These are phyloP conservation scores for Monilinia laxa DNA, from an alignment of 2,329 filamentous ascomycete genomes.

Conservation along the genomic window DNA sequence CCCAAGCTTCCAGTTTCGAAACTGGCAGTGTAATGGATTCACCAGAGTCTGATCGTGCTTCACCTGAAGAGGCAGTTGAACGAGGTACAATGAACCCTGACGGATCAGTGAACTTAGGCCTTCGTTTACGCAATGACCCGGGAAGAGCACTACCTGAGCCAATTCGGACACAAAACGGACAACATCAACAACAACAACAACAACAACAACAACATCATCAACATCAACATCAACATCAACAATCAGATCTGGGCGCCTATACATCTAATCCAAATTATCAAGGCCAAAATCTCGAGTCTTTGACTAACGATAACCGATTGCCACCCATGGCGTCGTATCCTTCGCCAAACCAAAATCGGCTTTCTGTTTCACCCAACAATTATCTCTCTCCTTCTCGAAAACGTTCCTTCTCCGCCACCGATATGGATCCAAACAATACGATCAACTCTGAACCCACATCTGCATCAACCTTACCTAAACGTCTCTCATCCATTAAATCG, in stretches of 20 bases:
- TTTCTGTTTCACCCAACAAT: constrained; percentile 60
- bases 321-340: constrained; percentile 47
- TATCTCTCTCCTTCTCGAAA: constrained; percentile 62
- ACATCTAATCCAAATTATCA: constrained; percentile 40
- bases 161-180: constrained; percentile 32
- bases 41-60: constrained; percentile 40
- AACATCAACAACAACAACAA: constrained; percentile 31
- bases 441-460: constrained; percentile 23
- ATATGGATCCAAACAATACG: constrained; percentile 47
- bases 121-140: constrained; percentile 48
- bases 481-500: constrained; percentile 73
- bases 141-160: constrained; percentile 38
- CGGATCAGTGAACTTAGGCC: constrained; percentile 62
- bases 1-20: constrained; percentile 49
- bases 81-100: constrained; percentile 61
- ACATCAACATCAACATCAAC: constrained; percentile 38
- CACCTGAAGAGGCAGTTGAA: constrained; percentile 32
- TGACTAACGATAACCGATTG: constrained; percentile 58
- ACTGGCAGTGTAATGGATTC: constrained; percentile 42
- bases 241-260: constrained; percentile 48
- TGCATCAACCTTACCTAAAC: constrained; percentile 51
- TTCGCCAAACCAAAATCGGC: constrained; percentile 51
- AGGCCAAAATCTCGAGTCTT: constrained; percentile 42
- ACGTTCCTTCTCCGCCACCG: constrained; percentile 63
- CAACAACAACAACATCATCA: constrained; percentile 42